Conservation (phyloP, 2,329 filamentous ascomycete species). For the Trichoderma simmonsii region DNA sequence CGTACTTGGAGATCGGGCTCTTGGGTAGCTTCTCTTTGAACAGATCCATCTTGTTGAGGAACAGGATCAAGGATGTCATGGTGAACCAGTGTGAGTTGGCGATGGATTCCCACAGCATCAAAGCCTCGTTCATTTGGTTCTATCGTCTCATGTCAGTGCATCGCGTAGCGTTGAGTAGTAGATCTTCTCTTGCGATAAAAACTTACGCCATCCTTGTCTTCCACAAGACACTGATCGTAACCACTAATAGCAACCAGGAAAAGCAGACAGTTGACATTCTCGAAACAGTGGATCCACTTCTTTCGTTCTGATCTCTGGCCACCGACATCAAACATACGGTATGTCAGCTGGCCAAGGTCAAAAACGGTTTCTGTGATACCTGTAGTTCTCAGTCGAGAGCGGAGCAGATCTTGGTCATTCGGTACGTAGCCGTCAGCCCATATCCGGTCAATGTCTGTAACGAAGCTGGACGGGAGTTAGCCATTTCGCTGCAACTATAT, state of each 20-base stretch:
- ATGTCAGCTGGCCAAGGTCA: conserved; percentile 90
- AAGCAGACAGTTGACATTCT: conserved; percentile 91
- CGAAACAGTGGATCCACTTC: conserved; percentile 99
- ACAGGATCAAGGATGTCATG: conserved; percentile 83
- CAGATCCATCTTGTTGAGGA: conserved; percentile 86
- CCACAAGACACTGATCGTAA: conserved; percentile 93
- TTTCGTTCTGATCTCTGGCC: conserved; percentile 94
- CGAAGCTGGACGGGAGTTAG: conserved; percentile 60
- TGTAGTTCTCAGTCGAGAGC: conserved; percentile 95
- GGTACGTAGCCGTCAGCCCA: conserved; percentile 91
- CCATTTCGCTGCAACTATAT: conserved; percentile 19
- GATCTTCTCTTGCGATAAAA: neutral
- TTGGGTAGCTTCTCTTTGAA: conserved; percentile 85
- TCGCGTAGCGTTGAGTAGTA: neutral
- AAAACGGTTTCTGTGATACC: conserved; percentile 94
- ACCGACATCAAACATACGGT: conserved; percentile 97
- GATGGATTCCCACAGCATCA: conserved; percentile 83
- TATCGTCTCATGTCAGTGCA: conserved; percentile 34
- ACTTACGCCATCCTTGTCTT: conserved; percentile 77
- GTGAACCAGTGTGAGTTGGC: conserved; percentile 90
- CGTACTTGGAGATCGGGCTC: conserved; percentile 74
- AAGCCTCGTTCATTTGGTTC: conserved; percentile 89
- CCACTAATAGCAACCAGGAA: conserved; percentile 97
- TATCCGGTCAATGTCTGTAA: conserved; percentile 71
- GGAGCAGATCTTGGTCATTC: conserved; percentile 90